Percentiles rank a stretch among this genome's conserved stretches.
phyloP scores from a whole-genome alignment of 176 grass and related monocot species.

The Carex parvula region DNA sequence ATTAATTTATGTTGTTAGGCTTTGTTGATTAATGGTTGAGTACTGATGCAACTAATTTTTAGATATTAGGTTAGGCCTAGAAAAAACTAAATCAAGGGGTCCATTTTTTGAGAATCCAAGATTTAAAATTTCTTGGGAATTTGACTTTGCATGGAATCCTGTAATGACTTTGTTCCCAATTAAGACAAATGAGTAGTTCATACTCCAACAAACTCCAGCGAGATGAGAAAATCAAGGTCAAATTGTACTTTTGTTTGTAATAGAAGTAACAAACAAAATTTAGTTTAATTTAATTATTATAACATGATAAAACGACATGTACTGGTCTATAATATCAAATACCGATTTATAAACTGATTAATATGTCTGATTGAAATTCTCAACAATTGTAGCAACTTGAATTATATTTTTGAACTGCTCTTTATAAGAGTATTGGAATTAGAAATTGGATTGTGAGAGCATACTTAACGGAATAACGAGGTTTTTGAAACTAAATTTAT shows the following conservation, averaged over 20 bases:
- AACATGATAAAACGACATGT: neutral
- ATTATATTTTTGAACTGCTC: no score
- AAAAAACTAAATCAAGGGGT: neutral
- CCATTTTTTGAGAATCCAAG: constrained; percentile 6
- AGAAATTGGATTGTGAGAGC: no score
- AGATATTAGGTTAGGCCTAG: neutral
- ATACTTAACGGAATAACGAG: no score
- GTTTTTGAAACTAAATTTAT: no score
- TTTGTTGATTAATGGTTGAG: neutral
- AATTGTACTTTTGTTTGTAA: neutral
- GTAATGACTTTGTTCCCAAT: constrained; percentile 2
- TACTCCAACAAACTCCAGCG: neutral
- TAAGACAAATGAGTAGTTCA: neutral
- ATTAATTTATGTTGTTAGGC: neutral
- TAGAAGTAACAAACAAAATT: neutral
- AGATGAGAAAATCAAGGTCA: constrained; percentile 2
- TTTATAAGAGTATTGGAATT: no score
- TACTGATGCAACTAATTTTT: neutral
- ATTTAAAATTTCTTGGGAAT: neutral
- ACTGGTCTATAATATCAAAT: no score
- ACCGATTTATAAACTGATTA: no score
- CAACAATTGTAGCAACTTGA: no score
- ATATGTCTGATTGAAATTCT: no score
- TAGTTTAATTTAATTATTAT: neutral
- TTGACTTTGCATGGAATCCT: constrained; percentile 18